phyloP scores from a whole-genome alignment of 2,329 filamentous ascomycete species.

The Cadophora sp. region DNA sequence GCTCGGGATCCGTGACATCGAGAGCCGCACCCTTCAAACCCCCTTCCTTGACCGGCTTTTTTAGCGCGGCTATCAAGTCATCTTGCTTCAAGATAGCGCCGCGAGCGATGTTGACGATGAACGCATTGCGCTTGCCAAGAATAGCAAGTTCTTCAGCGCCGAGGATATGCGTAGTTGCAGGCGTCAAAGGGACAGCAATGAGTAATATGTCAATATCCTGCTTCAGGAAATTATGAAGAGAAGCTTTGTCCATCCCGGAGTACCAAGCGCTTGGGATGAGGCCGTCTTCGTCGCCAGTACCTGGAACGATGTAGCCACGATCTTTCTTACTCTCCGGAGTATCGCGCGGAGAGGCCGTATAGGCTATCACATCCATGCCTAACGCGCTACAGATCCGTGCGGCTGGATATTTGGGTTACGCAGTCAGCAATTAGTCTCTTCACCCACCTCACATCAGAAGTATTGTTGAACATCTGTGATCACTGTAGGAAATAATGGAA shows the following conservation, averaged over 20 bases:
- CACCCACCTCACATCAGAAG: not conserved
- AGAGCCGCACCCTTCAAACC: conserved; percentile 66
- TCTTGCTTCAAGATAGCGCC: conserved; percentile 66
- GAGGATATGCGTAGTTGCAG: conserved; percentile 49
- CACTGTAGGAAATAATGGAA: not conserved
- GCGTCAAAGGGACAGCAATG: conserved; percentile 48
- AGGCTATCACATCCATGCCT: conserved; percentile 70
- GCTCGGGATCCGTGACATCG: conserved; percentile 74
- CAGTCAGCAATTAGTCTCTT: conserved; percentile 12
- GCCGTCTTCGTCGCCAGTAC: conserved; percentile 55
- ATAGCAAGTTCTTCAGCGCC: conserved; percentile 49
- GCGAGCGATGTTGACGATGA: conserved; percentile 69
- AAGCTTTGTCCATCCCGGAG: conserved; percentile 44
- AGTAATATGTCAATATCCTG: conserved; percentile 49
- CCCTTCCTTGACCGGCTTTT: conserved; percentile 46
- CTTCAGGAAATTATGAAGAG: conserved; percentile 46
- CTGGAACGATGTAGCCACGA: conserved; percentile 67
- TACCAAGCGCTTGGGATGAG: conserved; percentile 48
- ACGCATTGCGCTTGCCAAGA: conserved; percentile 52
- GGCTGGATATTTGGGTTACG: conserved; percentile 31
- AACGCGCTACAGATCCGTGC: conserved; percentile 60
- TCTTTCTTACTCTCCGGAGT: conserved; percentile 65
- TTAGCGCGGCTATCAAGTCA: conserved; percentile 62
- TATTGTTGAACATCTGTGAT: not conserved
- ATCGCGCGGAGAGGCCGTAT: conserved; percentile 64